phyloP scores from a whole-genome alignment of 169 alveolate species.

The Cryptosporidium xiaoi region DNA sequence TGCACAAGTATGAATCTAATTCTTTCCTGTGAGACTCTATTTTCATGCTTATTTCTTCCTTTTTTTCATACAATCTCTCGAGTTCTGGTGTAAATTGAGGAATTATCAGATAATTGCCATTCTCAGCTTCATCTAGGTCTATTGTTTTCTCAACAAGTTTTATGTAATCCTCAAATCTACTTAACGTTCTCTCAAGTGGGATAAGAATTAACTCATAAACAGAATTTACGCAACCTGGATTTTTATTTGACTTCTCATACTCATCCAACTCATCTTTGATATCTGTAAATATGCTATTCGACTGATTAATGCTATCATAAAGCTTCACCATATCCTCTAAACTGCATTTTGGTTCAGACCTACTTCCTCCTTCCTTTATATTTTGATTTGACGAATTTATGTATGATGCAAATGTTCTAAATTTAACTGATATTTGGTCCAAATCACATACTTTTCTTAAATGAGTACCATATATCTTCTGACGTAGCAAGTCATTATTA shows the following conservation, averaged over 20 bases:
- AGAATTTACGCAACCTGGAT: background rate
- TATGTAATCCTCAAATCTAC: conserved; percentile 85
- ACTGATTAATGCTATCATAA: conserved; percentile 77
- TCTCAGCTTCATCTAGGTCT: conserved; percentile 91
- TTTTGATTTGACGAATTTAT: background rate
- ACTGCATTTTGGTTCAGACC: conserved; percentile 80
- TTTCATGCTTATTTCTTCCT: conserved; percentile 80
- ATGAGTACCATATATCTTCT: conserved; percentile 45
- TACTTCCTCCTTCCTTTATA: conserved; percentile 39
- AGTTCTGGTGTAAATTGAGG: conserved; percentile 85
- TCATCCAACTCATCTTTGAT: conserved; percentile 45
- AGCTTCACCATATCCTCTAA: conserved; percentile 87
- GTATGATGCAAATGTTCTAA: conserved; percentile 79
- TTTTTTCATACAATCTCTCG: conserved; percentile 80
- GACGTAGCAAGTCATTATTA: conserved; percentile 74
- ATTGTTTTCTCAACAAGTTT: conserved; percentile 92
- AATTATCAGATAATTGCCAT: conserved; percentile 87
- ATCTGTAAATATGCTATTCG: conserved; percentile 28
- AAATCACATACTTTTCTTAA: conserved; percentile 83
- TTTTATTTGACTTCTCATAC: background rate
- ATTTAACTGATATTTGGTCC: conserved; percentile 83
- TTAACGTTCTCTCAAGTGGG: conserved; percentile 84
- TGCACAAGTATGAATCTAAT: conserved; percentile 83
- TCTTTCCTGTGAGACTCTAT: conserved; percentile 86
- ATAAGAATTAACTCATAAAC: conserved; percentile 73